Evolutionary conservation across 768 basidiomycete species (phyloP).

Genomic region (Leccinum ochraceum): DNA sequence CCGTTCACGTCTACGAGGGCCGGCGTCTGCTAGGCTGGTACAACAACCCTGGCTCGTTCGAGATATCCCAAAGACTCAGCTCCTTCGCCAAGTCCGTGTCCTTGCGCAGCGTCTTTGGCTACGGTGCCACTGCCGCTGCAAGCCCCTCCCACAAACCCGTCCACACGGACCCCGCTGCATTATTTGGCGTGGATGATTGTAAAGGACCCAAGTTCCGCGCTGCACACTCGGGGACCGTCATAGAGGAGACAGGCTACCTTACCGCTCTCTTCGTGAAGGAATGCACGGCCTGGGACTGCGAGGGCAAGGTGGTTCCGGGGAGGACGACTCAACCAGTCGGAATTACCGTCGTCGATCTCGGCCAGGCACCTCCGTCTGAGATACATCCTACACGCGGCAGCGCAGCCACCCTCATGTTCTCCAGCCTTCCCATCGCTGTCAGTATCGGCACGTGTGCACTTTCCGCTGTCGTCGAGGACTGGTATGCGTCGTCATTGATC

Average conservation of each 20-base stretch:
- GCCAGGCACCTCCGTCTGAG: conserved; percentile 11
- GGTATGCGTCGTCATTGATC: conserved; percentile 31
- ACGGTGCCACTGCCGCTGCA: not conserved
- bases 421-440: conserved; percentile 20
- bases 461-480: conserved; percentile 26
- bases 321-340: conserved; percentile 14
- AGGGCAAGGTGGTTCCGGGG: conserved; percentile 12
- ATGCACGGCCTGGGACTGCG: conserved; percentile 12
- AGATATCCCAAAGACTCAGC: conserved; percentile 24
- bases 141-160: conserved; percentile 13
- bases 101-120: not conserved
- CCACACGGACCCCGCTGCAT: not conserved
- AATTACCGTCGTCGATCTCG: conserved; percentile 14
- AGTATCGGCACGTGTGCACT: conserved; percentile 25
- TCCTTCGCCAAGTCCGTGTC: conserved; percentile 19
- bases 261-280: conserved; percentile 47
- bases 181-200: conserved; percentile 16
- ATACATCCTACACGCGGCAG: conserved; percentile 5
- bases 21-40: conserved; percentile 38
- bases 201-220: conserved; percentile 69
- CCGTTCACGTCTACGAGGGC: conserved; percentile 29
- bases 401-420: conserved; percentile 7
- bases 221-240: conserved; percentile 60
- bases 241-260: conserved; percentile 48
- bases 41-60: conserved; percentile 36